phyloP scores from a whole-genome alignment of 2,329 filamentous ascomycete genomes.

The Teratosphaeria nubilosa region DNA sequence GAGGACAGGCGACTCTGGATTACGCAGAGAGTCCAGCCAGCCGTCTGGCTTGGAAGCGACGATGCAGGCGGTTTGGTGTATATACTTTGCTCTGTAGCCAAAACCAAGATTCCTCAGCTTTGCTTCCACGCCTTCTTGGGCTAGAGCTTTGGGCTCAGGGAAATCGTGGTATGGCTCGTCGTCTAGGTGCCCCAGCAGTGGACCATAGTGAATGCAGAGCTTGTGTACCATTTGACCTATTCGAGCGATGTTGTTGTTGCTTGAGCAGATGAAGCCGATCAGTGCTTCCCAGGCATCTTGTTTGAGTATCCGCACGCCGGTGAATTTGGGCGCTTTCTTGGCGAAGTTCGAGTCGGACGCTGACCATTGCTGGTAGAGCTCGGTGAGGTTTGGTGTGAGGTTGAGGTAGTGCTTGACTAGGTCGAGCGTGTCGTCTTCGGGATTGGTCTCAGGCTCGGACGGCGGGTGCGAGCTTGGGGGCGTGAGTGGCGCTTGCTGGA shows the following conservation, averaged over 20 bases:
- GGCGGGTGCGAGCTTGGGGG: conserved; percentile 30
- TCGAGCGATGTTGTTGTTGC: conserved; percentile 93
- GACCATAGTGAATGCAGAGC: conserved; percentile 76
- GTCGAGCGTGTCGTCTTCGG: conserved; percentile 57
- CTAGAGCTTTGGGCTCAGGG: conserved; percentile 64
- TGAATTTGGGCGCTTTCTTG: conserved; percentile 75
- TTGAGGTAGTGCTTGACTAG: conserved; percentile 82
- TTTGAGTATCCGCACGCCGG: conserved; percentile 80
- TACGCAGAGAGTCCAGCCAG: conserved; percentile 72
- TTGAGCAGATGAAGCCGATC: conserved; percentile 93
- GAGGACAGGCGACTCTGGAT: conserved; percentile 60
- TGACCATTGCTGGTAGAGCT: conserved; percentile 82
- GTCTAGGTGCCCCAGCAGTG: conserved; percentile 60
- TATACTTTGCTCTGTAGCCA: conserved; percentile 88
- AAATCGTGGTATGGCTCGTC: conserved; percentile 69
- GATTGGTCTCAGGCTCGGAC: conserved; percentile 26
- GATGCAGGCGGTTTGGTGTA: conserved; percentile 72
- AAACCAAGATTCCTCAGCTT: conserved; percentile 78
- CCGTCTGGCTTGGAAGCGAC: conserved; percentile 55
- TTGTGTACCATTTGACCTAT: conserved; percentile 97
- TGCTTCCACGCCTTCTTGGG: conserved; percentile 62
- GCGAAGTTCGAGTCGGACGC: conserved; percentile 76
- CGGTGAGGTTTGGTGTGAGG: conserved; percentile 61
- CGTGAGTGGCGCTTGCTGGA: conserved; percentile 22
- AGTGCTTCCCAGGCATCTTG: conserved; percentile 96